A percentile compares a stretch with the other conserved stretches of the same genome.
Evolutionary conservation across 2,329 filamentous ascomycete genomes (phyloP).

Genomic region (Colletotrichum camelliae): DNA sequence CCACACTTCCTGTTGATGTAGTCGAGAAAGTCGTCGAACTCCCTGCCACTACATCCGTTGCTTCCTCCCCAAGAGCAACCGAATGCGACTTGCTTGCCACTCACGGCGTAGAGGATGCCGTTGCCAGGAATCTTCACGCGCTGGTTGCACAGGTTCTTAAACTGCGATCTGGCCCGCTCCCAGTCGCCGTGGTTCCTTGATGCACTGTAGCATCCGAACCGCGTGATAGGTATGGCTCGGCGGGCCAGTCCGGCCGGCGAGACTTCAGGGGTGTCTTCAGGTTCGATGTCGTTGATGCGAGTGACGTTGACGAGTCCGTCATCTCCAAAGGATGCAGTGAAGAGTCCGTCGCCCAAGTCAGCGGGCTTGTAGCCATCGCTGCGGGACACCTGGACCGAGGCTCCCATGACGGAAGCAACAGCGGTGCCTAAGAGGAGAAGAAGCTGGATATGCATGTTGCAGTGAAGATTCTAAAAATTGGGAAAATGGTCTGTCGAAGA

Average conservation of each 20-base stretch:
- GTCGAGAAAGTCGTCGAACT: not conserved
- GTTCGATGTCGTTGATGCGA: not conserved
- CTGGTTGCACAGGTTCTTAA: not conserved
- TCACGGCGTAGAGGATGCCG: not conserved
- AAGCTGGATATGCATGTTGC: not conserved
- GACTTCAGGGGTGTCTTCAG: too few species aligned
- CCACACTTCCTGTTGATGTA: not conserved
- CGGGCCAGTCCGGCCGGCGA: not conserved
- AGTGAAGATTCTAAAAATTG: too few species aligned
- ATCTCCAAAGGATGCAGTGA: not conserved
- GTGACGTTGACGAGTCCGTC: not conserved
- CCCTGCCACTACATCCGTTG: not conserved
- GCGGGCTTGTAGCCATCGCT: not conserved
- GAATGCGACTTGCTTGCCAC: not conserved
- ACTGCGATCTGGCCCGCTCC: not conserved
- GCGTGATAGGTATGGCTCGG: not conserved
- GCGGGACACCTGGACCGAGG: not conserved
- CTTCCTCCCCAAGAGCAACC: not conserved
- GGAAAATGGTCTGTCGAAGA: too few species aligned
- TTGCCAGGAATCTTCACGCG: too few species aligned
- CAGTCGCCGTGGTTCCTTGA: not conserved
- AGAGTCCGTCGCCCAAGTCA: not conserved
- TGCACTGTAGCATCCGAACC: not conserved
- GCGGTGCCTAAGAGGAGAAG: not conserved
- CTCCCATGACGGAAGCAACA: not conserved